These are phyloP conservation scores for Exophiala viscosa DNA, from an alignment of 2,329 filamentous ascomycete species.

Conservation along the genomic window DNA sequence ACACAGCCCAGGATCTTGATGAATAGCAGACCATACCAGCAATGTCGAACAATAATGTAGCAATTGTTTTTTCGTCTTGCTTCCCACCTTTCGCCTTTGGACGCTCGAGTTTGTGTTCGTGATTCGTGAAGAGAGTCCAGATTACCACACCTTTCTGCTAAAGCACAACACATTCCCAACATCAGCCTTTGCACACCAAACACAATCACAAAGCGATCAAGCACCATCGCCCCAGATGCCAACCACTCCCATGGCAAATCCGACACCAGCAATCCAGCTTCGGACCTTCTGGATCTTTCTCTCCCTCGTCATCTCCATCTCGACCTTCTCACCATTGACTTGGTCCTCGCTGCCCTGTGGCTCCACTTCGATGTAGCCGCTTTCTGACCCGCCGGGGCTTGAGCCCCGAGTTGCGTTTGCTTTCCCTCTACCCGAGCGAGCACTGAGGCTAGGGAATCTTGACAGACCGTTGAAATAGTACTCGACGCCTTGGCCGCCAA, in stretches of 20 bases:
- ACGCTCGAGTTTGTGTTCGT: no score
- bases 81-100: no score
- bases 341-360: slow-evolving; percentile 32
- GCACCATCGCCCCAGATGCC: slow-evolving; percentile 47
- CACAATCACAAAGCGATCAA: slow-evolving; percentile 17
- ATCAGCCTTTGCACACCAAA: no score
- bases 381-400: slow-evolving; percentile 21
- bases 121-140: no score
- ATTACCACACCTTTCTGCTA: no score
- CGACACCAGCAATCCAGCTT: slow-evolving; percentile 39
- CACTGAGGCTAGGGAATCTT: slow-evolving; percentile 46
- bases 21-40: no score
- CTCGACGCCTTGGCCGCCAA: slow-evolving; percentile 55
- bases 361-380: slow-evolving; percentile 26
- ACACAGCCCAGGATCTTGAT: no score
- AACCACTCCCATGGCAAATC: slow-evolving; percentile 45
- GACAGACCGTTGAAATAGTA: slow-evolving; percentile 68
- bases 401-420: slow-evolving; percentile 6
- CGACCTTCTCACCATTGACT: slow-evolving; percentile 46
- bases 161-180: background rate
- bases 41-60: no score
- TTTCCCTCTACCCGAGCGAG: slow-evolving; percentile 4
- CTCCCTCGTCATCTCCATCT: slow-evolving; percentile 43
- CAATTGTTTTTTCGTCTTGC: no score
- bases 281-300: slow-evolving; percentile 38